These are phyloP conservation scores for Andrographis paniculata DNA, from an alignment of 305 asterid species.

Conservation along the genomic window DNA sequence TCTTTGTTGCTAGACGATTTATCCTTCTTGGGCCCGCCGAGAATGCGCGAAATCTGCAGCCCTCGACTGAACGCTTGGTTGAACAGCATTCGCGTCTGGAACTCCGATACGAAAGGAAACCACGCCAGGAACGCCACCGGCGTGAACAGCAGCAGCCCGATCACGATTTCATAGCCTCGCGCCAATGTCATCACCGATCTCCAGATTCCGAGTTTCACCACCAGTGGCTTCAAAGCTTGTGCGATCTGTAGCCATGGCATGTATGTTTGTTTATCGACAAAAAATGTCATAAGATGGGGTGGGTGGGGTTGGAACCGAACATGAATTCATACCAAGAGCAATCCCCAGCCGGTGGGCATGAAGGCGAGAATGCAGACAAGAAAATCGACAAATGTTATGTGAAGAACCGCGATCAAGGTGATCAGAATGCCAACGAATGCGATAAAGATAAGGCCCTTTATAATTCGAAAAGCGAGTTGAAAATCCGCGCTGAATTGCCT, in stretches of 20 bases:
- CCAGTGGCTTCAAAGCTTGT: constrained; percentile 65
- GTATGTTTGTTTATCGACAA: no score
- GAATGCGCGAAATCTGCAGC: constrained; percentile 97
- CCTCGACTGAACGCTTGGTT: constrained; percentile 99
- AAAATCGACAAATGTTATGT: constrained; percentile 71
- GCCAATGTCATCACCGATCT: constrained; percentile 73
- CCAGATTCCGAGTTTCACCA: constrained; percentile 52
- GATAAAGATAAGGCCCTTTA: constrained; percentile 68
- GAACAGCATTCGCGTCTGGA: constrained; percentile 94
- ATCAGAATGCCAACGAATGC: constrained; percentile 51
- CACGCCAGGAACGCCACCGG: constrained; percentile 99
- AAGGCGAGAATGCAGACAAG: constrained; percentile 87
- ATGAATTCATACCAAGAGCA: constrained; percentile 61
- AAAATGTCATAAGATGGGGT: no score
- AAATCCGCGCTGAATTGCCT: constrained; percentile 67
- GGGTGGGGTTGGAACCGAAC: no score
- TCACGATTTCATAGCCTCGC: constrained; percentile 67
- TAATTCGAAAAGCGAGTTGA: constrained; percentile 78
- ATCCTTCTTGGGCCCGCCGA: constrained; percentile 95
- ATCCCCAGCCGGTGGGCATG: constrained; percentile 99
- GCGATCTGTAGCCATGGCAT: constrained; percentile 55
- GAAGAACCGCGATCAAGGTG: constrained; percentile 48
- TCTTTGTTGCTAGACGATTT: constrained; percentile 68
- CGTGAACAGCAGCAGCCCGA: constrained; percentile 72
- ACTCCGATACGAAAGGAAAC: constrained; percentile 98